A percentile compares a stretch with the other conserved stretches of the same genome.
These are phyloP conservation scores for Gelatoporia subvermispora DNA, from an alignment of 768 basidiomycete species.

Conservation along the genomic window DNA sequence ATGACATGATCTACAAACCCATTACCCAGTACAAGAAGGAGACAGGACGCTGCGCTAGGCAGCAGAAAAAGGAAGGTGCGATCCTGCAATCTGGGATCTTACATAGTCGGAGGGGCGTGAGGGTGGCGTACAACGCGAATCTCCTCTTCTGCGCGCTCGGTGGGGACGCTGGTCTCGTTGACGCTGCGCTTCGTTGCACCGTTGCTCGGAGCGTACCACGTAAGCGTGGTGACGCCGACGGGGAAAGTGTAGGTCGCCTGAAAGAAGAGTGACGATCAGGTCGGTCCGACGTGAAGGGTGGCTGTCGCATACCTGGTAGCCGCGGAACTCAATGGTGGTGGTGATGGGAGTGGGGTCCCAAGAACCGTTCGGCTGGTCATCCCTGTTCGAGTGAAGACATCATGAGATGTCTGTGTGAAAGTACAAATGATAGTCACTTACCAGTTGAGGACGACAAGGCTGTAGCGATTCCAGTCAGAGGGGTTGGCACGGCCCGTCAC, in stretches of 20 bases:
- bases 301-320: conserved; percentile 43
- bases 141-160: no score
- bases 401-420: not conserved
- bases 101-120: no score
- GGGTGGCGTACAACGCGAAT: no score
- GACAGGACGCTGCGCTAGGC: no score
- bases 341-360: conserved; percentile 53
- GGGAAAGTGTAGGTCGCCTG: conserved; percentile 74
- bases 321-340: conserved; percentile 62
- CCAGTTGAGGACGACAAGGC: conserved; percentile 72
- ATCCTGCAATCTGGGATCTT: no score
- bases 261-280: not conserved
- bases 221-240: conserved; percentile 60
- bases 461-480: conserved; percentile 59
- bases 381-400: conserved; percentile 25
- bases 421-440: conserved; percentile 5
- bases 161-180: not conserved
- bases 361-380: conserved; percentile 42
- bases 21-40: no score
- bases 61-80: no score
- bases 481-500: conserved; percentile 52
- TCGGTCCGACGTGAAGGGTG: not conserved
- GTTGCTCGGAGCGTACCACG: conserved; percentile 38
- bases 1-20: no score
- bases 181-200: conserved; percentile 4